Base-by-base conservation (phyloP, 2,329 filamentous ascomycete genomes). In the Pseudovirgaria hyperparasitica region DNA sequence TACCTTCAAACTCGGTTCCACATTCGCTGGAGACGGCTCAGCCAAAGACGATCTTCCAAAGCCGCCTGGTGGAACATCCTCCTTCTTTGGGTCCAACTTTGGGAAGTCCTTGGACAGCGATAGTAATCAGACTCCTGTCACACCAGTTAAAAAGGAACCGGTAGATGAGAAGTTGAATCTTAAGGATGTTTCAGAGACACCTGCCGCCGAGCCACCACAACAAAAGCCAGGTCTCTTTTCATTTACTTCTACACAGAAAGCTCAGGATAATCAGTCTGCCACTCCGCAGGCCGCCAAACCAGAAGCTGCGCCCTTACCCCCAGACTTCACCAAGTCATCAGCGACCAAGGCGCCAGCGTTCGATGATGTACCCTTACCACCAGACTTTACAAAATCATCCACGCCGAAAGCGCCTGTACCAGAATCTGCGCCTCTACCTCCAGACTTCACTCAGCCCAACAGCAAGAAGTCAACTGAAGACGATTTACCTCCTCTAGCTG, bases 1-100 rank as follows among this genome's bases (percentile, higher is more conserved):
- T 12, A 42, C 40, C 10, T 82, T 82, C 54, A 76, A 78, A 39
- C 58, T 82, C 10, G 66, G 67, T 20, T 75, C 71, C 16, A 74
- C 70, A 2, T 84, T 82, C 55, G 72, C 74, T 41, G 62, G 65
- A 6, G 76, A 81, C 37, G 64, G 68, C 5, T 62, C 64, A 23
- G 62, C 68, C 1, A 72, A 71, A 31, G 66, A 78, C 14, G 70
- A 76, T 31, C 53, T 63, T 19, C 60, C 66, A 6, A 68, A 67
- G 34, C 55, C 65, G 10, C 46, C 52, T 13, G 46, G 50, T 13
- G 48, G 50, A n/a, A 39, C 48, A n/a, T 58, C 58, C 9, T 60
- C 62, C 5, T 62, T 78, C 37, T 80, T 82, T 42, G 69, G 70
- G n/a, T 59, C 57, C 27, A 64, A 57, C 7, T 80, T 82, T 47